Evolutionary conservation across 768 basidiomycete species (phyloP).

Genomic region (Auricularia heimuer): DNA sequence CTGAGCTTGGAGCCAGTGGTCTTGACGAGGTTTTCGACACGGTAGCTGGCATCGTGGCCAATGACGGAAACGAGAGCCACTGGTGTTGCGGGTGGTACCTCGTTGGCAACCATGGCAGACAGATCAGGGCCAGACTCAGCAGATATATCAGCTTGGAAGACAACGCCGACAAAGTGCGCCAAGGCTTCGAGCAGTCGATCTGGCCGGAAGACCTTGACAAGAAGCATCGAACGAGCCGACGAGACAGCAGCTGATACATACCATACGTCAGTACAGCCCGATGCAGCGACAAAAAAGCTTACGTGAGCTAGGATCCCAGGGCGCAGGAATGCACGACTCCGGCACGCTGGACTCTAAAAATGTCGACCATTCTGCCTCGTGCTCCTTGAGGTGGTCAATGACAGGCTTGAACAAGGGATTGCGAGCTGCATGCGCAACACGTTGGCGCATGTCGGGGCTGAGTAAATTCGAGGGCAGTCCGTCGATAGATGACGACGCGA

Average conservation of each 20-base stretch:
- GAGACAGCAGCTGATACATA: conserved; percentile 45
- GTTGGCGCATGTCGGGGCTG: conserved; percentile 55
- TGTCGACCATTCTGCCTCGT: conserved; percentile 56
- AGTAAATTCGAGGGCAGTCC: conserved; percentile 36
- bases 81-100: conserved; percentile 73
- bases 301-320: conserved; percentile 77
- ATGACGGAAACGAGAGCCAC: conserved; percentile 87
- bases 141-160: conserved; percentile 77
- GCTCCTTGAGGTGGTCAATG: conserved; percentile 45
- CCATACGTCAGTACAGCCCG: conserved; percentile 15
- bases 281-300: conserved; percentile 19
- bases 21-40: conserved; percentile 80
- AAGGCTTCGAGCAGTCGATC: conserved; percentile 84
- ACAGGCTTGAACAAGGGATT: conserved; percentile 73
- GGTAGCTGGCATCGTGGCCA: conserved; percentile 97
- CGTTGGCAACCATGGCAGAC: conserved; percentile 62
- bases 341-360: conserved; percentile 63
- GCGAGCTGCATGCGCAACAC: conserved; percentile 61
- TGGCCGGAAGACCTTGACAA: conserved; percentile 87
- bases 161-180: conserved; percentile 57
- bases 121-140: conserved; percentile 68
- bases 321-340: conserved; percentile 58
- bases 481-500: conserved; percentile 24
- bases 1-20: conserved; percentile 67
- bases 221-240: conserved; percentile 62